Evolutionary conservation across 148 eudicot species (phyloP).

Genomic region (Drosera capensis): DNA sequence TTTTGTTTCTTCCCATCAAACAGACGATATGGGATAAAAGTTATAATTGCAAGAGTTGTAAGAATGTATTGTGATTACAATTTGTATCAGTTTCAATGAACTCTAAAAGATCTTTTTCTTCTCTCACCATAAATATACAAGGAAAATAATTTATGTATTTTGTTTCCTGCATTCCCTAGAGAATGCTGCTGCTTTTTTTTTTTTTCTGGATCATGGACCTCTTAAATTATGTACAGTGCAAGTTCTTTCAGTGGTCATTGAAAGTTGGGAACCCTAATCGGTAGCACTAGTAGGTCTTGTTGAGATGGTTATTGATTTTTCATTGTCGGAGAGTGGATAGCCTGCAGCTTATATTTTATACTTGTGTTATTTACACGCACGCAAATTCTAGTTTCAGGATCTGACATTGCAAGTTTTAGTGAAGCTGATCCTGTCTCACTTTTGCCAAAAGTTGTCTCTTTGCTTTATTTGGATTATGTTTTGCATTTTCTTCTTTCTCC

Average conservation of each 20-base stretch:
- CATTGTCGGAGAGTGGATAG: background rate
- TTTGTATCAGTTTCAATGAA: too few relatives aligned
- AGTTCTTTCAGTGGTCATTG: background rate
- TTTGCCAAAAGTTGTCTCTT: constrained; percentile 82
- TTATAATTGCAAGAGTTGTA: background rate
- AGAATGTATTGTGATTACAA: background rate
- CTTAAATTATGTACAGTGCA: background rate
- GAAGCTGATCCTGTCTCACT: constrained; percentile 80
- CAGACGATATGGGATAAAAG: background rate
- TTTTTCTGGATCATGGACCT: too few relatives aligned
- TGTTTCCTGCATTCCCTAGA: too few relatives aligned
- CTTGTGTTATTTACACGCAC: background rate
- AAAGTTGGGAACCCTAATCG: background rate
- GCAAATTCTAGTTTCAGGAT: constrained; percentile 40
- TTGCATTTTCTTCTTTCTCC: background rate
- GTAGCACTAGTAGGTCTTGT: background rate
- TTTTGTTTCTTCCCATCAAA: too few relatives aligned
- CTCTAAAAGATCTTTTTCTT: too few relatives aligned
- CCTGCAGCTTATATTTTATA: background rate
- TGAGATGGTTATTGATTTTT: background rate
- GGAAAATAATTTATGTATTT: too few relatives aligned
- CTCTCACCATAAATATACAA: too few relatives aligned
- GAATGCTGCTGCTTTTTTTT: too few relatives aligned
- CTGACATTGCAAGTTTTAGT: constrained; percentile 67
- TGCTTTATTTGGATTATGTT: constrained; percentile 68